Evolutionary conservation across 331 rosid species (phyloP), one percentile per base, ranked within the genome.

Genomic region (Malus hybrid): DNA sequence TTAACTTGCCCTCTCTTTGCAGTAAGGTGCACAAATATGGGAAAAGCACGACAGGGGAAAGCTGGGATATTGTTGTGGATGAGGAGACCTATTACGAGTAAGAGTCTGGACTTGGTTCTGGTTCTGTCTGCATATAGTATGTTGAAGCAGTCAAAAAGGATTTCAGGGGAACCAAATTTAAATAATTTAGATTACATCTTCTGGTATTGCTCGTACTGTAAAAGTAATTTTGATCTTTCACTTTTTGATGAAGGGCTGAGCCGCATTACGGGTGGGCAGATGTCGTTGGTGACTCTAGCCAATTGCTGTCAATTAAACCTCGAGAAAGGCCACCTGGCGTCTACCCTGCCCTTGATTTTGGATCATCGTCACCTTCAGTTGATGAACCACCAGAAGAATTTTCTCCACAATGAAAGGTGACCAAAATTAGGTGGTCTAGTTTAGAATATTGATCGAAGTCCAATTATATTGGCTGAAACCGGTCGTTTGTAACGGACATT

Each of bases 261-360:
- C 99, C 99, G 75, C 97, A 94, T 79, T 88, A 92, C 64, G 96
- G 99, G 79, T 94, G 97, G 99, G 96, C 95, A 7, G 99, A 94
- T 77, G 96, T 88, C 1, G 96, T 94, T 61, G 97, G 97, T 9
- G 91, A 94, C 81, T 94, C 99, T 27, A 88, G 83, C 80, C 99
- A 86, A 72, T 83, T 94, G 67, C 91, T 94, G 67, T 94, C 97
- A 12, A 94, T 94, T 15, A 46, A 87, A 75, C 90, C 93, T 73
- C 90, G 71, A 19, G 95, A 86, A 86, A 86, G 89, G 87, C 97
- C 99, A 34, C 95, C 93, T 20, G 97, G 96, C 32, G 85, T 86
- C 42, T 93, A 80, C 65, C 96, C 96, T 55, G 84, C 77, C 78
- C 60, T 89, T 16, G 93, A 92, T 70, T 92, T 94, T 16, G 85